A percentile compares a stretch with the other conserved stretches of the same genome.
Conservation (phyloP, 257 asterid genomes). For the Salvia hispanica region DNA sequence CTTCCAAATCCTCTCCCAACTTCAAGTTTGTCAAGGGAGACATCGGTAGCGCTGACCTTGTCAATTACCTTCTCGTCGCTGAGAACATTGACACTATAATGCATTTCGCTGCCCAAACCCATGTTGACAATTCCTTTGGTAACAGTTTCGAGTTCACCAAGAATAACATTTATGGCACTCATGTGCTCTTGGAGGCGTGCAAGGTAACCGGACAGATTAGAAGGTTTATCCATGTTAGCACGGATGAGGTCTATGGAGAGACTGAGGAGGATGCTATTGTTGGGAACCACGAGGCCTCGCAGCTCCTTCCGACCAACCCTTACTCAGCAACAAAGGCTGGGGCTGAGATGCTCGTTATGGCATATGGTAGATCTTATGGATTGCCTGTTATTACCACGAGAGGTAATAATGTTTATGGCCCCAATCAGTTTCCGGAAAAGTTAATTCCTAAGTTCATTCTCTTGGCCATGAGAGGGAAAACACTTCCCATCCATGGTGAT, state of each 20-base stretch:
- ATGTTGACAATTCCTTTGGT: too few relatives aligned
- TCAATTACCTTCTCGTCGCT: constrained; percentile 87
- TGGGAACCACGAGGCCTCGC: constrained; percentile 45
- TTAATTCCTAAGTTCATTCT: constrained; percentile 65
- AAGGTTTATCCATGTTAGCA: constrained; percentile 97
- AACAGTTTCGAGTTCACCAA: constrained; percentile 88
- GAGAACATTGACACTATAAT: constrained; percentile 94
- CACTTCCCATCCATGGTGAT: constrained; percentile 97
- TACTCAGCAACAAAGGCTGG: constrained; percentile 48
- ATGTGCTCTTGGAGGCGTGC: constrained; percentile 96
- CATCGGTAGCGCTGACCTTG: constrained; percentile 93
- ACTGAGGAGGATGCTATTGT: constrained; percentile 96
- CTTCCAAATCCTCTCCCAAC: constrained; percentile 71
- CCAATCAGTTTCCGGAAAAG: constrained; percentile 95
- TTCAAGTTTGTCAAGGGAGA: constrained; percentile 96
- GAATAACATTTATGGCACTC: constrained; percentile 96
- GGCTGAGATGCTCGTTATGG: constrained; percentile 99
- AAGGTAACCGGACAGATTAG: constrained; percentile 92
- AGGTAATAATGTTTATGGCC: constrained; percentile 93
- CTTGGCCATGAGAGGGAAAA: constrained; percentile 15
- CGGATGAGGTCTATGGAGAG: constrained; percentile 98
- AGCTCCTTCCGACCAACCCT: too few relatives aligned
- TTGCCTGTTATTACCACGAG: constrained; percentile 86
- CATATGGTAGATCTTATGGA: constrained; percentile 94
- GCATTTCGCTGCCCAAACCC: constrained; percentile 77